Conservation (phyloP, 208 protist species). For the Crithidia fasciculata region DNA sequence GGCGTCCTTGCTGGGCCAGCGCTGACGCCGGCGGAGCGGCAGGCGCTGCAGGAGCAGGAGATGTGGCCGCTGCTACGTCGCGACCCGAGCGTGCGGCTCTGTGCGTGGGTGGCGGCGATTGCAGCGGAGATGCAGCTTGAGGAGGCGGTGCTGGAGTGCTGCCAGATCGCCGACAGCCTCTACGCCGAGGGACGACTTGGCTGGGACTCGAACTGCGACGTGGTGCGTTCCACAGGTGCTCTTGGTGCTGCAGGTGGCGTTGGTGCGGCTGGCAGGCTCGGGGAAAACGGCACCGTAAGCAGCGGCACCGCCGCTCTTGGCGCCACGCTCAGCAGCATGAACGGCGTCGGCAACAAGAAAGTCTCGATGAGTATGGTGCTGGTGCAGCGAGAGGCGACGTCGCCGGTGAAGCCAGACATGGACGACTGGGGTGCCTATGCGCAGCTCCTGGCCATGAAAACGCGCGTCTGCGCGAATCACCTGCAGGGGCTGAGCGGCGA, state of each 20-base stretch:
- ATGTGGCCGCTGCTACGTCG: conserved; percentile 48
- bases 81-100: conserved; percentile 83
- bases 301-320: background rate
- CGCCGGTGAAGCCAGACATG: conserved; percentile 25
- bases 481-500: conserved; percentile 38
- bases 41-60: conserved; percentile 52
- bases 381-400: conserved; percentile 8
- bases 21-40: conserved; percentile 39
- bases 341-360: conserved; percentile 20
- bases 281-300: background rate
- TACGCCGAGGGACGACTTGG: conserved; percentile 74
- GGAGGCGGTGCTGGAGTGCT: conserved; percentile 68
- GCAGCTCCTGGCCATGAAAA: conserved; percentile 64
- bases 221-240: conserved; percentile 7
- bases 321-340: background rate
- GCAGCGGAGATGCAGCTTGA: conserved; percentile 68
- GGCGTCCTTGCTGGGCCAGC: conserved; percentile 52
- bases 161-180: conserved; percentile 66
- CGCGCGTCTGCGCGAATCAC: conserved; percentile 37
- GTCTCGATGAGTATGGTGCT: background rate
- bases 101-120: conserved; percentile 60
- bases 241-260: conserved; percentile 14
- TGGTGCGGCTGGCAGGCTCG: background rate
- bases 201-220: conserved; percentile 58
- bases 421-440: conserved; percentile 57